These are phyloP conservation scores for Amphicarpaea edgeworthii DNA, from an alignment of 306 rosid species.

Conservation along the genomic window DNA sequence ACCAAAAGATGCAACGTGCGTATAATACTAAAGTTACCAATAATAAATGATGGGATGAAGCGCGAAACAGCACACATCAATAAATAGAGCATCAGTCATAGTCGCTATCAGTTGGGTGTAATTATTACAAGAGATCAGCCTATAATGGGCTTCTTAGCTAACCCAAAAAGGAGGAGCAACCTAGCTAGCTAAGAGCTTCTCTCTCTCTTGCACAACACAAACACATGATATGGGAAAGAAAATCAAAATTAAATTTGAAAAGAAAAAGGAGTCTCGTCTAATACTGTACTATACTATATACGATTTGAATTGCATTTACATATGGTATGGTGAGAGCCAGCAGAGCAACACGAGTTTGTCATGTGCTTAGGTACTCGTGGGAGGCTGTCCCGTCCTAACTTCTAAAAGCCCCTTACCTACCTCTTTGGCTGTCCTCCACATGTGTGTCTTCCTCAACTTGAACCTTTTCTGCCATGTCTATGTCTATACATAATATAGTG, in stretches of 20 bases:
- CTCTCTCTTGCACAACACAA: constrained; percentile 42
- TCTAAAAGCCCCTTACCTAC: constrained; percentile 67
- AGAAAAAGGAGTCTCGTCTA: constrained; percentile 29
- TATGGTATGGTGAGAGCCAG: constrained; percentile 70
- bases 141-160: constrained; percentile 50
- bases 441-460: constrained; percentile 47
- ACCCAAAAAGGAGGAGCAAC: constrained; percentile 50
- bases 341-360: constrained; percentile 65
- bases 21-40: constrained; percentile 40
- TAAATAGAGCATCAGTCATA: constrained; percentile 30
- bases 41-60: constrained; percentile 47
- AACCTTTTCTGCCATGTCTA: constrained; percentile 25
- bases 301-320: no score
- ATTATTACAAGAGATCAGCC: constrained; percentile 41
- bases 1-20: constrained; percentile 46
- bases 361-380: constrained; percentile 73
- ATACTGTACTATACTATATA: no score
- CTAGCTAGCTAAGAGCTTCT: constrained; percentile 46
- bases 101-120: constrained; percentile 53
- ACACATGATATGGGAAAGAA: constrained; percentile 37
- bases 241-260: not conserved
- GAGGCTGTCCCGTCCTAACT: constrained; percentile 61
- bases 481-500: constrained; percentile 40
- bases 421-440: constrained; percentile 69
- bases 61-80: constrained; percentile 39